Conservation (phyloP, 441 rosid genomes). For the Brassica hybrid region DNA sequence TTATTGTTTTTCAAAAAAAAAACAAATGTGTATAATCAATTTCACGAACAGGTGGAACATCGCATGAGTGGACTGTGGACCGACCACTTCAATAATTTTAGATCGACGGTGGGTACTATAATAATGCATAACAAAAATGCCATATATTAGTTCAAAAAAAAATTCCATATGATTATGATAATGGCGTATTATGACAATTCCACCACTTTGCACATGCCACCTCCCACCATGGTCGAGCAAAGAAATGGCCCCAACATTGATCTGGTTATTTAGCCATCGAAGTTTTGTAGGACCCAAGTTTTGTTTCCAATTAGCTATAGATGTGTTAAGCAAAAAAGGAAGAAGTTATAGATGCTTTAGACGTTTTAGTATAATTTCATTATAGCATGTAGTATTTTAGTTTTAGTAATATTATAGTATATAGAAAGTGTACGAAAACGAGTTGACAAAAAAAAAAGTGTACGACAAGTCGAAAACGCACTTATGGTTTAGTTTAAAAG, state of each 20-base stretch:
- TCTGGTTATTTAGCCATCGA: background rate
- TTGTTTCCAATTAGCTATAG: conserved; percentile 2
- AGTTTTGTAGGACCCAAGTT: background rate
- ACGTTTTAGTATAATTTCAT: background rate
- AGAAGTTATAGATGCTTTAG: background rate
- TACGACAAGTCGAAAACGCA: too few species aligned
- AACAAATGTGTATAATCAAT: conserved; percentile 30
- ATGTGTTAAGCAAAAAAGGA: too few species aligned
- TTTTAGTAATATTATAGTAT: too few species aligned
- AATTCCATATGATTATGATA: conserved; percentile 16
- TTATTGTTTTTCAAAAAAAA: too few species aligned
- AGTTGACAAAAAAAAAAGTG: too few species aligned
- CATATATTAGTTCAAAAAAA: too few species aligned
- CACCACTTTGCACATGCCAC: conserved; percentile 42
- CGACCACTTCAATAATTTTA: conserved; percentile 28
- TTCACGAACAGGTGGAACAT: conserved; percentile 41
- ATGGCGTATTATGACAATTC: conserved; percentile 34
- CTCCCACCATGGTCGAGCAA: conserved; percentile 29
- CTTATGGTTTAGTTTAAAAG: background rate
- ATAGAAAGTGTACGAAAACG: too few species aligned
- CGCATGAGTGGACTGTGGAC: conserved; percentile 28
- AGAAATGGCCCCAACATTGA: conserved; percentile 21
- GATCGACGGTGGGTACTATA: conserved; percentile 33
- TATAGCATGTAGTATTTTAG: background rate
- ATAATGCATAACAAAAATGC: conserved; percentile 17